Conservation (phyloP, 2,329 filamentous ascomycete genomes). For the Venturiaceae sp. region DNA sequence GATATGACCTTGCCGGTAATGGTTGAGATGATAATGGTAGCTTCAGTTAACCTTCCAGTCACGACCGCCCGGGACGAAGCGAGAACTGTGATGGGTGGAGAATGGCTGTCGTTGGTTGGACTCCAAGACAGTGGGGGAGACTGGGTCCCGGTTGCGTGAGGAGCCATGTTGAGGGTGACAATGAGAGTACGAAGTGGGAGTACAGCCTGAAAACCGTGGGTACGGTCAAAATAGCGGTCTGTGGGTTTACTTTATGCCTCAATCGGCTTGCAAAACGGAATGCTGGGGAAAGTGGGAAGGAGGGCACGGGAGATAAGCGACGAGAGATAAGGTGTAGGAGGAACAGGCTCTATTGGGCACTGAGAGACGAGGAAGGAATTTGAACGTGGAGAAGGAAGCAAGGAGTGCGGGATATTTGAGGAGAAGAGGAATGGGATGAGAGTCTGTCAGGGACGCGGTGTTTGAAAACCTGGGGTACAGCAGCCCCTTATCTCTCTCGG, state of each 20-base stretch:
- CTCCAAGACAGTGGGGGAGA: slow-evolving; percentile 4
- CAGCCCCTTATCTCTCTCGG: slow-evolving; percentile 1
- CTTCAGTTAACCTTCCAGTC: slow-evolving; percentile 65
- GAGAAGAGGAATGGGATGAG: not conserved
- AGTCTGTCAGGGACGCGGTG: not conserved
- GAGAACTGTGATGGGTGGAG: slow-evolving; percentile 57
- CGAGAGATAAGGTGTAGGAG: not conserved
- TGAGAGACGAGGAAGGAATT: not conserved
- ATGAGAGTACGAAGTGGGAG: not conserved
- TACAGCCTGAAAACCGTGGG: not conserved
- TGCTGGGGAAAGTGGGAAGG: not conserved
- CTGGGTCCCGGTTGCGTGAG: slow-evolving; percentile 10
- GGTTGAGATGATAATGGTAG: slow-evolving; percentile 72
- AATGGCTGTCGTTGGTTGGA: not conserved
- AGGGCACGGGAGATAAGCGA: not conserved
- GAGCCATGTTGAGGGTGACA: slow-evolving; percentile 9
- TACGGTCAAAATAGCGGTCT: not conserved
- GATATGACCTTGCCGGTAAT: slow-evolving; percentile 75
- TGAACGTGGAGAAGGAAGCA: not conserved
- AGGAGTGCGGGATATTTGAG: slow-evolving; percentile 1
- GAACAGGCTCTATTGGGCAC: not conserved
- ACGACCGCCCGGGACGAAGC: slow-evolving; percentile 78
- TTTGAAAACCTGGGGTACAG: slow-evolving; percentile 1
- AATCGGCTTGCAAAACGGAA: not conserved
- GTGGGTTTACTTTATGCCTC: not conserved